Conservation (phyloP, 805 yeast species). For the Dipodascus geniculatus region DNA sequence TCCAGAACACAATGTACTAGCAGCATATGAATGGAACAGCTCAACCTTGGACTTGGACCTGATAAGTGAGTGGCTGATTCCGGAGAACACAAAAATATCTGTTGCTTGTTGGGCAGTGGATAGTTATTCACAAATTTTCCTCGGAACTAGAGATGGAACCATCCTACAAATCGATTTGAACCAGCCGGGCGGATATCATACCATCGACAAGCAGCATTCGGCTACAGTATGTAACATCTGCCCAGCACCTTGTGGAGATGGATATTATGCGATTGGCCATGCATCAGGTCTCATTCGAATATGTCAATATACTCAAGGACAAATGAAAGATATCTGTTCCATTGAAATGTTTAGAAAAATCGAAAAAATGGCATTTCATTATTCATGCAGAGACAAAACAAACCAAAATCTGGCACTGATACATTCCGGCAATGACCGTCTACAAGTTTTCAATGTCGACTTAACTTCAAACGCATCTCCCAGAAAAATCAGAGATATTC, state of each 20-base stretch:
- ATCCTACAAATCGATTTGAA: background rate
- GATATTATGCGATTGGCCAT: conserved; percentile 5
- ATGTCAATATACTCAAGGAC: background rate
- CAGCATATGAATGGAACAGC: background rate
- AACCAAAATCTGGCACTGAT: conserved; percentile 6
- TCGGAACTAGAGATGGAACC: conserved; percentile 1
- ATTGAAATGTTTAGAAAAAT: background rate
- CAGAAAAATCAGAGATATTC: conserved; percentile 6
- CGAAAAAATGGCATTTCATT: conserved; percentile 5
- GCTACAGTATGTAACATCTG: conserved; percentile 3
- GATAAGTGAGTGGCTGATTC: background rate
- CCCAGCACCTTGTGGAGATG: conserved; percentile 8
- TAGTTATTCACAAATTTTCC: background rate
- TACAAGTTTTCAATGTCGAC: conserved; percentile 5
- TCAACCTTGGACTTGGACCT: background rate
- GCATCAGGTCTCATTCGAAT: background rate
- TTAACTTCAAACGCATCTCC: background rate
- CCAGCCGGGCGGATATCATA: background rate
- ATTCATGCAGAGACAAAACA: conserved; percentile 4
- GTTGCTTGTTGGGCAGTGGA: background rate
- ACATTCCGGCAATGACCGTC: conserved; percentile 5
- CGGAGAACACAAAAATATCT: background rate
- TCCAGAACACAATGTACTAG: background rate
- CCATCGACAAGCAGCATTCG: background rate
- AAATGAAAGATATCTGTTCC: background rate